phyloP scores from a whole-genome alignment of 1,284 basidiomycete species.

The Sporisorium exsertum region DNA sequence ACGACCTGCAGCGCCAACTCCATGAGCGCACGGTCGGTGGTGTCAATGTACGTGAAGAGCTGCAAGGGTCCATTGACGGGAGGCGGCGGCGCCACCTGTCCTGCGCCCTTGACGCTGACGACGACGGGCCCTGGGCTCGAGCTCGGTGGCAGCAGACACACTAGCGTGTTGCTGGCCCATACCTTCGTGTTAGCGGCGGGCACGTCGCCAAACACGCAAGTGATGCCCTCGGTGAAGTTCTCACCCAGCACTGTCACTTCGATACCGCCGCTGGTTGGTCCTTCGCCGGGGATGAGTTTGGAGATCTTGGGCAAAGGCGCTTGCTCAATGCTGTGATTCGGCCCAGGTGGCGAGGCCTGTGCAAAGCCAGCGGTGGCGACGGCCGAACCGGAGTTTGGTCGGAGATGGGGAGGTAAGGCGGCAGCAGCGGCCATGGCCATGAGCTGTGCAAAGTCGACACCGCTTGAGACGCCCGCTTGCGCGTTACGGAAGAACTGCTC shows the following conservation, averaged over 20 bases:
- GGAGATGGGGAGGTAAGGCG: constrained; percentile 42
- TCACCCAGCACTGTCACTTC: constrained; percentile 91
- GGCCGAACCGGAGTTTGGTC: constrained; percentile 16
- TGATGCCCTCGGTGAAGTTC: constrained; percentile 75
- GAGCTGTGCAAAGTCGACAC: constrained; percentile 70
- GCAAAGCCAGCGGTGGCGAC: constrained; percentile 15
- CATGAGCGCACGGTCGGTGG: constrained; percentile 90
- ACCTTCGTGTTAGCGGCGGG: constrained; percentile 84
- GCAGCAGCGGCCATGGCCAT: constrained; percentile 74
- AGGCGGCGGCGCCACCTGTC: constrained; percentile 27
- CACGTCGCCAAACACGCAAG: constrained; percentile 88
- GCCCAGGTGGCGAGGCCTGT: constrained; percentile 33
- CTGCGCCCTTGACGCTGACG: constrained; percentile 76
- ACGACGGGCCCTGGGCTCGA: constrained; percentile 86
- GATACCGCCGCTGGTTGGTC: constrained; percentile 84
- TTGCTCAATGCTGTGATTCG: constrained; percentile 52
- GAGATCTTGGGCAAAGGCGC: constrained; percentile 59
- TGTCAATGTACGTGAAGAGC: constrained; percentile 84
- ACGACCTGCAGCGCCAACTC: constrained; percentile 94
- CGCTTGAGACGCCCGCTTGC: constrained; percentile 54
- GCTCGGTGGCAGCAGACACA: constrained; percentile 89
- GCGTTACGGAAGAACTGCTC: constrained; percentile 61
- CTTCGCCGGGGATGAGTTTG: constrained; percentile 80
- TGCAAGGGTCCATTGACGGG: constrained; percentile 71
- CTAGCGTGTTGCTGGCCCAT: constrained; percentile 93